Evolutionary conservation across 2,329 filamentous ascomycete species (phyloP).

Genomic region (Sporothrix protearum): DNA sequence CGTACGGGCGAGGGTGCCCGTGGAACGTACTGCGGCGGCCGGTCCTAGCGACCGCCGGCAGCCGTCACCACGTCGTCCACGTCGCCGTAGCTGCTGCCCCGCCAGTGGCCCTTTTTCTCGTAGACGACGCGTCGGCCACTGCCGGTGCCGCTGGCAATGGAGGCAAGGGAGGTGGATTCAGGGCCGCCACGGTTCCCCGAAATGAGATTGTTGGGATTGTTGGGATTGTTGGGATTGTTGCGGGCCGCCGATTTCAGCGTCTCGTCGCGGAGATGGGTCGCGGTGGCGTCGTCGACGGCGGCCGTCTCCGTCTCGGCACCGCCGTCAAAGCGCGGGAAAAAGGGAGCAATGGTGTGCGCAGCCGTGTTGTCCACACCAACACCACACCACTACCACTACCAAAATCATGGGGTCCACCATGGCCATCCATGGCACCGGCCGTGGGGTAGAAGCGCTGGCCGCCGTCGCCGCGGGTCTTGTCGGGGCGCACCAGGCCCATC

Average conservation of each 20-base stretch:
- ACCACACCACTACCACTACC: too few relatives aligned
- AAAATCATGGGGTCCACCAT: too few relatives aligned
- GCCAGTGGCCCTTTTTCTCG: slow-evolving; percentile 34
- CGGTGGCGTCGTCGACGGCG: slow-evolving; percentile 23
- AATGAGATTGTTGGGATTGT: too few relatives aligned
- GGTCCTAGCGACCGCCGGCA: slow-evolving; percentile 29
- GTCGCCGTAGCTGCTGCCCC: slow-evolving; percentile 38
- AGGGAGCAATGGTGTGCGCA: not conserved
- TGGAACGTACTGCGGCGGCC: slow-evolving; percentile 19
- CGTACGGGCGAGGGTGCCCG: not conserved
- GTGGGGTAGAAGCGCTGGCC: slow-evolving; percentile 40
- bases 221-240: too few relatives aligned
- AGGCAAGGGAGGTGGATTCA: too few relatives aligned
- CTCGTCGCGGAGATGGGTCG: slow-evolving; percentile 32
- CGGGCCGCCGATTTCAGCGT: slow-evolving; percentile 26
- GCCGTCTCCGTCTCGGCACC: slow-evolving; percentile 25
- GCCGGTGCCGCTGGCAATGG: too few relatives aligned
- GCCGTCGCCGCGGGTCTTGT: slow-evolving; percentile 59
- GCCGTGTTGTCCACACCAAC: too few relatives aligned
- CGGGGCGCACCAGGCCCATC: slow-evolving; percentile 56
- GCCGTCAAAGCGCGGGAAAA: slow-evolving; percentile 24
- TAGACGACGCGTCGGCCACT: slow-evolving; percentile 25
- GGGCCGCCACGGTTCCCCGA: too few relatives aligned
- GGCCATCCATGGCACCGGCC: not conserved
- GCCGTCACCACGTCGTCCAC: slow-evolving; percentile 38